phyloP scores from a whole-genome alignment of 2,329 filamentous ascomycete genomes.

The Cladosporium sp. region DNA sequence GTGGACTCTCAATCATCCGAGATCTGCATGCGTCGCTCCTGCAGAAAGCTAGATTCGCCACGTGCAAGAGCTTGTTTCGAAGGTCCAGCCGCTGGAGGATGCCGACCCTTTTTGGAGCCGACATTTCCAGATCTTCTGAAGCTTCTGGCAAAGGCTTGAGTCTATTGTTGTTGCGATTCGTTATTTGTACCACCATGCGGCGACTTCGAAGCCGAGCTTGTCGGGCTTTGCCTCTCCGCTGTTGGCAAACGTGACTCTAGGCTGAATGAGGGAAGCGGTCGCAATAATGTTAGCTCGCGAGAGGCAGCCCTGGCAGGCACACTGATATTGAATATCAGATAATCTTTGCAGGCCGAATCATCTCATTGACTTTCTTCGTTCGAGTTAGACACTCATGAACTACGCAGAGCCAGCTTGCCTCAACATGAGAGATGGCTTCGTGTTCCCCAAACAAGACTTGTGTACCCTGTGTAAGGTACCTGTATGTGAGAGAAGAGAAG shows the following conservation, averaged over 20 bases:
- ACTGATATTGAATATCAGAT: too few species aligned
- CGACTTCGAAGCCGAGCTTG: background rate
- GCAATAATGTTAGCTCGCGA: too few species aligned
- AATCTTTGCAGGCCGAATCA: too few species aligned
- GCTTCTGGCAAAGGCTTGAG: background rate
- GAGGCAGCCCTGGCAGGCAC: too few species aligned
- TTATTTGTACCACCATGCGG: background rate
- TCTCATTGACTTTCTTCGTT: too few species aligned
- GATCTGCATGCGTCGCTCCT: conserved; percentile 3
- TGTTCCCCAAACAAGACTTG: background rate
- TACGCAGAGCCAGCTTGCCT: too few species aligned
- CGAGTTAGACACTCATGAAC: too few species aligned
- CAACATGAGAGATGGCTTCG: background rate
- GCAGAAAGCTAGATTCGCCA: background rate
- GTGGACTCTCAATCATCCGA: conserved; percentile 16
- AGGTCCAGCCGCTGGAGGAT: background rate
- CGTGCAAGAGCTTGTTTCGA: background rate
- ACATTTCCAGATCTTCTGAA: background rate
- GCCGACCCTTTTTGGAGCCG: background rate
- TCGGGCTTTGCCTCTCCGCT: background rate
- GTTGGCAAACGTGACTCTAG: too few species aligned
- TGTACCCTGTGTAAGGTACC: background rate
- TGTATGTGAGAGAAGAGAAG: background rate
- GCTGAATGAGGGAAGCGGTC: too few species aligned
- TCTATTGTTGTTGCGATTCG: background rate